These are phyloP conservation scores for Cladophialophora carrionii DNA, from an alignment of 2,329 filamentous ascomycete species.

Conservation along the genomic window DNA sequence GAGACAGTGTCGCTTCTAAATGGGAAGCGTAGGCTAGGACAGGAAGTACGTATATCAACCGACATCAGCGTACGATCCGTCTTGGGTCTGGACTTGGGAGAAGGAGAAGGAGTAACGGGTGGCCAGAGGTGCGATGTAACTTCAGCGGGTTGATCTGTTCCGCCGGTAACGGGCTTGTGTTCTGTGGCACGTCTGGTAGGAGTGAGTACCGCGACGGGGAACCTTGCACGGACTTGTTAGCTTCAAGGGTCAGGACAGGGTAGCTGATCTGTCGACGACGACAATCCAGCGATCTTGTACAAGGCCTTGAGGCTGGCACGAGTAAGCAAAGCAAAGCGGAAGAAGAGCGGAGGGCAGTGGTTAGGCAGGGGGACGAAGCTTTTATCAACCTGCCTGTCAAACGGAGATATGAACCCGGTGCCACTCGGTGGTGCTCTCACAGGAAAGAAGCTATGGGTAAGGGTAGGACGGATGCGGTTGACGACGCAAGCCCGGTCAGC, in stretches of 20 bases:
- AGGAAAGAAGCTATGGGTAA: conserved; percentile 14
- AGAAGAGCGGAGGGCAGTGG: conserved; percentile 12
- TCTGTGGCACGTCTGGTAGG: conserved; percentile 18
- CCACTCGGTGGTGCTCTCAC: conserved; percentile 14
- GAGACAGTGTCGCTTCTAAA: conserved; percentile 61
- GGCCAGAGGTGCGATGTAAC: background rate
- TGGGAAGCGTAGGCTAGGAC: conserved; percentile 59
- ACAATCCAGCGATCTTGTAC: conserved; percentile 19
- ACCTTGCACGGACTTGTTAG: conserved; percentile 4
- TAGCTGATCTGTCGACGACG: conserved; percentile 12
- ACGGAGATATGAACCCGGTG: conserved; percentile 9
- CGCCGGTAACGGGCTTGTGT: conserved; percentile 8
- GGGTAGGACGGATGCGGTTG: conserved; percentile 22
- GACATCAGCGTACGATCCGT: conserved; percentile 53
- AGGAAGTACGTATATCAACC: conserved; percentile 60
- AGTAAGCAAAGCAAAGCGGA: conserved; percentile 4
- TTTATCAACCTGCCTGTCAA: conserved; percentile 25
- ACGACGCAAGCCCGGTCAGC: conserved; percentile 15
- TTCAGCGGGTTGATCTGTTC: background rate
- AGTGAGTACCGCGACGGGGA: conserved; percentile 2
- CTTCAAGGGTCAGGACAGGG: conserved; percentile 18
- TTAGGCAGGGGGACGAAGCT: conserved; percentile 7
- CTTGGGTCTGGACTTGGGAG: conserved; percentile 11
- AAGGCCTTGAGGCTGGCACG: conserved; percentile 13
- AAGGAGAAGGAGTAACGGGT: background rate